Evolutionary conservation across 345 rosid genomes (phyloP).

Genomic region (Alliaria petiolata): DNA sequence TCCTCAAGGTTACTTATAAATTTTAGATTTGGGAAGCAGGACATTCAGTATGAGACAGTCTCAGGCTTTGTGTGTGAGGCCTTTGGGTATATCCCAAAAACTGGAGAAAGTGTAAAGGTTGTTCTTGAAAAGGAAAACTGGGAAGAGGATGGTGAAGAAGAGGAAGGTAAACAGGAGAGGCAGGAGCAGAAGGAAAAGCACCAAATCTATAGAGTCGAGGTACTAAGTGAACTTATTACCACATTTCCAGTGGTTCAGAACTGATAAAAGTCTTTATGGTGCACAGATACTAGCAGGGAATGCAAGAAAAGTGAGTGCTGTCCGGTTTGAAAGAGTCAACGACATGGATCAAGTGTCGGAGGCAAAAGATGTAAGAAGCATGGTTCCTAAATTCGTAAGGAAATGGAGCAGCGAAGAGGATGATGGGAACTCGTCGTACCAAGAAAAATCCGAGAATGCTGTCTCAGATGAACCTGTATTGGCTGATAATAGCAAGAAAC

Average conservation of each 20-base stretch:
- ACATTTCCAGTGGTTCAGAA: not conserved
- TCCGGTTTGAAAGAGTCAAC: slow-evolving; percentile 70
- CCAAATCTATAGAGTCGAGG: slow-evolving; percentile 87
- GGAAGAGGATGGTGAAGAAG: slow-evolving; percentile 62
- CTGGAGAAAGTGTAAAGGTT: slow-evolving; percentile 83
- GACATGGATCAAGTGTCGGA: slow-evolving; percentile 46
- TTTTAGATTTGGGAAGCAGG: slow-evolving; percentile 47
- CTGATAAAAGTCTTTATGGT: slow-evolving; percentile 8
- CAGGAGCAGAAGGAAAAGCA: slow-evolving; percentile 65
- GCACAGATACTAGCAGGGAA: slow-evolving; percentile 89
- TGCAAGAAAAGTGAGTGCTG: slow-evolving; percentile 94
- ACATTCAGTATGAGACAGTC: slow-evolving; percentile 94
- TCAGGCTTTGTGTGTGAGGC: slow-evolving; percentile 96
- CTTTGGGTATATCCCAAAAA: slow-evolving; percentile 96
- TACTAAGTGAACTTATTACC: slow-evolving; percentile 17
- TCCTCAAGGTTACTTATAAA: not conserved
- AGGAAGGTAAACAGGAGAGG: slow-evolving; percentile 60
- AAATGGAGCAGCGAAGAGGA: slow-evolving; percentile 73
- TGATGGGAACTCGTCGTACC: slow-evolving; percentile 38
- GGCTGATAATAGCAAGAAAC: slow-evolving; percentile 46
- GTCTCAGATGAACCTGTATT: slow-evolving; percentile 44
- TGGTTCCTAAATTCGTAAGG: slow-evolving; percentile 77
- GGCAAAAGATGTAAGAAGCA: slow-evolving; percentile 60
- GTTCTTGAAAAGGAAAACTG: slow-evolving; percentile 72
- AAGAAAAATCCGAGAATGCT: slow-evolving; percentile 36